Percentiles rank a stretch among this genome's conserved stretches.
Conservation (phyloP, 805 yeast genomes). For the Lipomyces orientalis region DNA sequence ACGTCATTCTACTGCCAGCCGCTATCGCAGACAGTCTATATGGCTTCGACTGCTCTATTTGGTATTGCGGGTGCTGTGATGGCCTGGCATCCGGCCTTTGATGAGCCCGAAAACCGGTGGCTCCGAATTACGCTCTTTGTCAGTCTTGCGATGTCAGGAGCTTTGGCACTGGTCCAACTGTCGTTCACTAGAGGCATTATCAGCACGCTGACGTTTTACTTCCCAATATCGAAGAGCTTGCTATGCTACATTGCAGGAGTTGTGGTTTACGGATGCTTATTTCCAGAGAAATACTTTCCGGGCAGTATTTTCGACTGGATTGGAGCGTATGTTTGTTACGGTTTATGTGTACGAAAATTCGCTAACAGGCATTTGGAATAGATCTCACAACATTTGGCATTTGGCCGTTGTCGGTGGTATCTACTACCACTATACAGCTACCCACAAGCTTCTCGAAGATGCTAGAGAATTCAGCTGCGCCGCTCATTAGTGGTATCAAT, state of each 20-base stretch:
- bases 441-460: slow-evolving; percentile 69
- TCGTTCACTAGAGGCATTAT: slow-evolving; percentile 60
- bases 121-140: slow-evolving; percentile 81
- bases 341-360: slow-evolving; percentile 56
- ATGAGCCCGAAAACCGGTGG: slow-evolving; percentile 81
- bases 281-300: slow-evolving; percentile 78
- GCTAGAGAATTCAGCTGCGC: slow-evolving; percentile 42
- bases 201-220: slow-evolving; percentile 59
- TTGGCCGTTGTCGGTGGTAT: slow-evolving; percentile 86
- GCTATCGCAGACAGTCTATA: slow-evolving; percentile 54
- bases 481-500: slow-evolving; percentile 4
- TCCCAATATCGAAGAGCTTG: slow-evolving; percentile 75
- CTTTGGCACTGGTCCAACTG: slow-evolving; percentile 64
- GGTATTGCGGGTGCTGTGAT: slow-evolving; percentile 76
- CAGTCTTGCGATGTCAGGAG: slow-evolving; percentile 77
- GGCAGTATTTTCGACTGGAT: slow-evolving; percentile 48
- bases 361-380: neutral
- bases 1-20: slow-evolving; percentile 71
- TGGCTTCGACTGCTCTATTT: slow-evolving; percentile 65
- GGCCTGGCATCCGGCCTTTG: slow-evolving; percentile 94
- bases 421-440: slow-evolving; percentile 83
- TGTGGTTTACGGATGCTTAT: slow-evolving; percentile 79
- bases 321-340: slow-evolving; percentile 77
- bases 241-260: slow-evolving; percentile 83
- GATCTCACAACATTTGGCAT: slow-evolving; percentile 94